Conservation (phyloP, 768 basidiomycete species). For the Asterophora lycoperdoides region DNA sequence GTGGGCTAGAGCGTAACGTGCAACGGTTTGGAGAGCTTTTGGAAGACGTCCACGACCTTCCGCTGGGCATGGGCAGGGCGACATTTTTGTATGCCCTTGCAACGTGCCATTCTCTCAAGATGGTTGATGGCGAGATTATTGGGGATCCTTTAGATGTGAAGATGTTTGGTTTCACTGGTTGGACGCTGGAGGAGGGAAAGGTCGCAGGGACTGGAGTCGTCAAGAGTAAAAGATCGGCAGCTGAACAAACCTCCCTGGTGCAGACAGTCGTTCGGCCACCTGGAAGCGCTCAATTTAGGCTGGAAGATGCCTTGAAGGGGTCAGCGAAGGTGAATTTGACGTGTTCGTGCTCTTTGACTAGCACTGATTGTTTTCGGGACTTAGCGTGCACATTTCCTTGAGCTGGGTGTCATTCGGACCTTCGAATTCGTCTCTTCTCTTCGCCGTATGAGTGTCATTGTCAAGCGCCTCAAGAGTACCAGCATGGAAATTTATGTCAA, state of each 20-base stretch:
- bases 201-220: slow-evolving; percentile 66
- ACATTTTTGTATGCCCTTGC: slow-evolving; percentile 89
- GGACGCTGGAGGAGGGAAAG: slow-evolving; percentile 92
- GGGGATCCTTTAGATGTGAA: slow-evolving; percentile 96
- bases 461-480: slow-evolving; percentile 87
- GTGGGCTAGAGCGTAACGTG: slow-evolving; percentile 71
- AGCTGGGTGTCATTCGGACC: slow-evolving; percentile 91
- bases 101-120: slow-evolving; percentile 94
- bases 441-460: slow-evolving; percentile 95
- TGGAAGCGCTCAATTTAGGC: slow-evolving; percentile 82
- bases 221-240: slow-evolving; percentile 55
- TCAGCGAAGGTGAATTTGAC: slow-evolving; percentile 58
- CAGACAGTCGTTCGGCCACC: slow-evolving; percentile 96
- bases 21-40: slow-evolving; percentile 88
- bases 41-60: slow-evolving; percentile 82
- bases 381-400: slow-evolving; percentile 94
- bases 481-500: slow-evolving; percentile 99
- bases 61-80: slow-evolving; percentile 66
- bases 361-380: slow-evolving; percentile 1
- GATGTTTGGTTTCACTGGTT: slow-evolving; percentile 97
- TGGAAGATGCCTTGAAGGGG: slow-evolving; percentile 92
- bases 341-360: not conserved
- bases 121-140: slow-evolving; percentile 80
- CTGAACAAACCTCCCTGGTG: slow-evolving; percentile 83
- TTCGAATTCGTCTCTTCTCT: slow-evolving; percentile 96